Conservation (phyloP, 805 yeast genomes). For the Yarrowia deformans region DNA sequence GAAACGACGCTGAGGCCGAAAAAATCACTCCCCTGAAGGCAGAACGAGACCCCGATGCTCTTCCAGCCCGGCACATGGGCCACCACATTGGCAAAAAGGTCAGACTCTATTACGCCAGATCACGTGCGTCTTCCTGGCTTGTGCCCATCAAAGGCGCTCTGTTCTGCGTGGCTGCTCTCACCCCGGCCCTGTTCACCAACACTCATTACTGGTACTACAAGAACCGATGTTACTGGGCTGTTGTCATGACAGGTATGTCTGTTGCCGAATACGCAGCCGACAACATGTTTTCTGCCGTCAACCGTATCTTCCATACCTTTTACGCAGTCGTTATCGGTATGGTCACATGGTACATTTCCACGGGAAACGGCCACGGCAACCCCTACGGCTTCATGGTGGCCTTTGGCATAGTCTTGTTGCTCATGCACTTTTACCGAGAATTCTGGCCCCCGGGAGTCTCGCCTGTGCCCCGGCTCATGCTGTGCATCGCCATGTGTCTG, state of each 20-base stretch:
- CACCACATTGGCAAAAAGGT: conserved; percentile 13
- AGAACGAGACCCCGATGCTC: conserved; percentile 27
- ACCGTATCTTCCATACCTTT: conserved; percentile 47
- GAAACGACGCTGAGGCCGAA: conserved; percentile 26
- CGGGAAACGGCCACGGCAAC: conserved; percentile 50
- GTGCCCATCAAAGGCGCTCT: conserved; percentile 47
- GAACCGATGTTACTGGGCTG: conserved; percentile 48
- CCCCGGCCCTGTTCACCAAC: conserved; percentile 46
- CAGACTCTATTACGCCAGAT: conserved; percentile 5
- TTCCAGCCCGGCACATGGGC: conserved; percentile 20
- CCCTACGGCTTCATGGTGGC: conserved; percentile 47
- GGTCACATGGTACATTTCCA: conserved; percentile 51
- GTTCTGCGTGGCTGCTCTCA: conserved; percentile 43
- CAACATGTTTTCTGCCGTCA: conserved; percentile 46
- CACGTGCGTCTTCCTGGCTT: conserved; percentile 30
- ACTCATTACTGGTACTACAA: conserved; percentile 46
- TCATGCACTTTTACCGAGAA: conserved; percentile 46
- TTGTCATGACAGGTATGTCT: conserved; percentile 48
- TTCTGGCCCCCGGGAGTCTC: conserved; percentile 45
- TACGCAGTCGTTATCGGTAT: conserved; percentile 49
- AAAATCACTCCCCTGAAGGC: conserved; percentile 32
- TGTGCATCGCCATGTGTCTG: conserved; percentile 46
- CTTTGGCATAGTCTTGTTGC: conserved; percentile 38
- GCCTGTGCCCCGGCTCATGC: conserved; percentile 48
- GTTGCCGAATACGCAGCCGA: conserved; percentile 49